Conservation (phyloP, 2,329 filamentous ascomycete species). For the Fusarium multiceps region DNA sequence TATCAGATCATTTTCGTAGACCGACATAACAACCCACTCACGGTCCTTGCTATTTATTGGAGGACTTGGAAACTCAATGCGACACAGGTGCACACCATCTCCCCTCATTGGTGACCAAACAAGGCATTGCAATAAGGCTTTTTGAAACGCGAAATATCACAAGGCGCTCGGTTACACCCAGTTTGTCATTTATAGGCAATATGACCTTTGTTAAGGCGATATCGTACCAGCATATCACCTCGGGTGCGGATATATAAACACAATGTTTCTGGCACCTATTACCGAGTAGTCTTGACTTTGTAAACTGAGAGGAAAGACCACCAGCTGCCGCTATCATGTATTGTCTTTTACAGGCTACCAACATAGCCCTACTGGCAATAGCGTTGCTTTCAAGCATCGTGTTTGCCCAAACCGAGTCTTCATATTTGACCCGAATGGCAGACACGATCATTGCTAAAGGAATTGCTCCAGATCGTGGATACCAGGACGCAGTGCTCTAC, state of each 20-base stretch:
- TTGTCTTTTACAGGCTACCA: rapidly evolving
- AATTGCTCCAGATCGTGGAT: conserved; percentile 54
- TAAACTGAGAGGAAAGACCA: rapidly evolving
- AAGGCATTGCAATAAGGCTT: not conserved
- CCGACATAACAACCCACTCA: not conserved
- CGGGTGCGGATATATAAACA: not conserved
- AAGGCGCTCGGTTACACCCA: not conserved
- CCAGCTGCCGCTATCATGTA: not conserved
- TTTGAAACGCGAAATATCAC: conserved; percentile 2
- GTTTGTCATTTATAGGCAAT: rapidly evolving
- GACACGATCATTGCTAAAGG: conserved; percentile 58
- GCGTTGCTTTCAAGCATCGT: rapidly evolving
- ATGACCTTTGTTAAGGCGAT: not conserved
- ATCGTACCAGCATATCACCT: not conserved
- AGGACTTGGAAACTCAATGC: rapidly evolving
- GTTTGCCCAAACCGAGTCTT: not conserved
- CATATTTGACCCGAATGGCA: conserved; percentile 50
- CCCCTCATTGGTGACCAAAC: conserved; percentile 29
- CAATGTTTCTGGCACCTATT: not conserved
- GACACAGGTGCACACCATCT: not conserved
- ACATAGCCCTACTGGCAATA: rapidly evolving
- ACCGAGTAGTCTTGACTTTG: rapidly evolving
- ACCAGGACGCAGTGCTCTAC: conserved; percentile 60
- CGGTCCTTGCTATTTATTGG: not conserved
- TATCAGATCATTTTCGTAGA: not conserved